Conservation (phyloP, 768 basidiomycete species). For the Tremella yokohamensis region DNA sequence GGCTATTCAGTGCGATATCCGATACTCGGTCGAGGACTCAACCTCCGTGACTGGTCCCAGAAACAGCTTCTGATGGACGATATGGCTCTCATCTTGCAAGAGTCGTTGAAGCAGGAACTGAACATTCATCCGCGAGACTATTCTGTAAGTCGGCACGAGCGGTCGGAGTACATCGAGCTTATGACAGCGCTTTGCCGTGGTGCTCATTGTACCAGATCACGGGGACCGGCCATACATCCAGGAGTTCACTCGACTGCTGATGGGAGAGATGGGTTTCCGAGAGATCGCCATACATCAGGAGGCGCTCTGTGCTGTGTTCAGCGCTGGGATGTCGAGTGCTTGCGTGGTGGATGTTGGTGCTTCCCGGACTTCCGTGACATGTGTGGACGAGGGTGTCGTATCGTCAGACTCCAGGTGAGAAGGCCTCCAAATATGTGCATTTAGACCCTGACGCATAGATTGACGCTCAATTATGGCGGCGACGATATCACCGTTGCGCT, state of each 20-base stretch:
- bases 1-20: constrained; percentile 79
- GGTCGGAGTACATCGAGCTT: background rate
- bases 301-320: constrained; percentile 87
- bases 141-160: constrained; percentile 23
- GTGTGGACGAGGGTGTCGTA: constrained; percentile 90
- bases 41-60: constrained; percentile 65
- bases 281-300: constrained; percentile 94
- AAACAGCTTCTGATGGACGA: constrained; percentile 70
- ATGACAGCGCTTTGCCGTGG: constrained; percentile 72
- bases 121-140: constrained; percentile 33
- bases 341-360: constrained; percentile 96
- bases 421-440: no score
- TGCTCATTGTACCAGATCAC: constrained; percentile 88
- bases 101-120: constrained; percentile 54
- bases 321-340: constrained; percentile 88
- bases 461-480: constrained; percentile 73
- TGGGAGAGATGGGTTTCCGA: constrained; percentile 82
- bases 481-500: constrained; percentile 93
- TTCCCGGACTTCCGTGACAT: constrained; percentile 74
- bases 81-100: constrained; percentile 65
- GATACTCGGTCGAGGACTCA: constrained; percentile 75
- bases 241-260: constrained; percentile 67
- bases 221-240: constrained; percentile 80
- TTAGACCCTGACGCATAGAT: constrained; percentile 49
- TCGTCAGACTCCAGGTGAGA: constrained; percentile 77